These are phyloP conservation scores for Entophlyctis luteolus DNA, from an alignment of 192 early-diverging fungal species.

Conservation along the genomic window DNA sequence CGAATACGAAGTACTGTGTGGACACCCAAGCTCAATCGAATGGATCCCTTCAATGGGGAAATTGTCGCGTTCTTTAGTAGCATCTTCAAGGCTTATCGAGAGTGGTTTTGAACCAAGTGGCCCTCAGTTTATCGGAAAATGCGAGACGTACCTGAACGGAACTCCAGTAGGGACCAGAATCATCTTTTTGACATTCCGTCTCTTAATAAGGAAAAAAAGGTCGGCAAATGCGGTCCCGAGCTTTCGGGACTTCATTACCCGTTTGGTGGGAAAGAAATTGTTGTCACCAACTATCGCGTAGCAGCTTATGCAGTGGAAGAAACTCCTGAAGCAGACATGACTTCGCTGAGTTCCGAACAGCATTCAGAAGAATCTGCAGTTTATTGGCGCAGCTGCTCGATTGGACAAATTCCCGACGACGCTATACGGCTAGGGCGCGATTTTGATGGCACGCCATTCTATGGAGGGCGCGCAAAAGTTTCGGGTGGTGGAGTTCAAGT, in stretches of 20 bases:
- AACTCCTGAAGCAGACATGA: not conserved
- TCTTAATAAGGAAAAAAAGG: not conserved
- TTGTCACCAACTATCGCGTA: not conserved
- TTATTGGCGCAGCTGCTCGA: constrained; percentile 6
- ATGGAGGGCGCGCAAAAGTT: constrained; percentile 16
- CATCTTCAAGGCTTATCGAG: not conserved
- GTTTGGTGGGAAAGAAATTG: constrained; percentile 11
- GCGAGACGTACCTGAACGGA: constrained; percentile 17
- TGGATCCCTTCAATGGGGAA: not conserved
- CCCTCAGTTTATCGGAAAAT: not conserved
- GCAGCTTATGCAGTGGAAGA: not conserved
- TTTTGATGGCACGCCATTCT: constrained; percentile 4
- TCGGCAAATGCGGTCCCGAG: constrained; percentile 9
- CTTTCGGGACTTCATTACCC: constrained; percentile 10
- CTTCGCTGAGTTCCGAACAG: not conserved
- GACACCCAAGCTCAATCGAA: not conserved
- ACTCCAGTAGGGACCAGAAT: not conserved
- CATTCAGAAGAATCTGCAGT: not conserved
- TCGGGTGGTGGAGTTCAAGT: constrained; percentile 10
- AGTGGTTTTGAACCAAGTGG: not conserved
- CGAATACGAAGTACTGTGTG: constrained; percentile 16
- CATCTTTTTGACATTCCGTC: not conserved
- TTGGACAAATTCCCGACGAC: not conserved
- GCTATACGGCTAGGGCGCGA: constrained; percentile 19
- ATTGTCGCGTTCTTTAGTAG: not conserved